Evolutionary conservation across 768 basidiomycete species (phyloP).

Genomic region (Lactifluus piperatus): DNA sequence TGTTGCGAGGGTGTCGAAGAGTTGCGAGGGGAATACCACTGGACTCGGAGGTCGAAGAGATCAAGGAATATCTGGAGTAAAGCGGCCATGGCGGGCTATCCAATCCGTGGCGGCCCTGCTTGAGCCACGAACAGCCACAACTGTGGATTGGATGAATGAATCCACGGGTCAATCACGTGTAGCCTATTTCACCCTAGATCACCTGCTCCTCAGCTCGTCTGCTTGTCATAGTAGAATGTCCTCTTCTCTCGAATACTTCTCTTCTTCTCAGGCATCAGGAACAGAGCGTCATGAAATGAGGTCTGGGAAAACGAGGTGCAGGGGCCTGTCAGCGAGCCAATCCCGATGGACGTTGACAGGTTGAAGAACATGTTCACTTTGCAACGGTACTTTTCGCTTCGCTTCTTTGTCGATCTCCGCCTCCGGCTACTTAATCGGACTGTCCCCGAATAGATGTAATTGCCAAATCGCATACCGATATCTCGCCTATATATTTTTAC

Average conservation of each 20-base stretch:
- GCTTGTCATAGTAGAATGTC: background rate
- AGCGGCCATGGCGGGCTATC: background rate
- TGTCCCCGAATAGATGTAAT: background rate
- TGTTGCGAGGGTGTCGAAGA: background rate
- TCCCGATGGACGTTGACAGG: slow-evolving; percentile 11
- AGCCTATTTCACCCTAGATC: too few relatives aligned
- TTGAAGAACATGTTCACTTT: background rate
- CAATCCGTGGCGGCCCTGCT: too few relatives aligned
- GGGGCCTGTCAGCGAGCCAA: slow-evolving; percentile 6
- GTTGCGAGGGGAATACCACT: background rate
- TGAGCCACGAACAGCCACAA: too few relatives aligned
- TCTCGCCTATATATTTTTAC: slow-evolving; percentile 12
- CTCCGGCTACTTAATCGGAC: background rate
- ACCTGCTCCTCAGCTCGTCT: background rate
- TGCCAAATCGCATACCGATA: background rate
- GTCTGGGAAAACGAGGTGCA: background rate
- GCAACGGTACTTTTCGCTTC: slow-evolving; percentile 4
- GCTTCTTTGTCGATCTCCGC: background rate
- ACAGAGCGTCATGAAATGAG: background rate
- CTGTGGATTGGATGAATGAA: too few relatives aligned
- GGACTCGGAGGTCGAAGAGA: too few relatives aligned
- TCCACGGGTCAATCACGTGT: too few relatives aligned
- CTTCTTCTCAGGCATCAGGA: background rate
- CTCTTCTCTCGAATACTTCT: background rate
- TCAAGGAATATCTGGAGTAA: too few relatives aligned